Conservation (phyloP, 2,329 filamentous ascomycete species). For the Acrodontium crateriforme region DNA sequence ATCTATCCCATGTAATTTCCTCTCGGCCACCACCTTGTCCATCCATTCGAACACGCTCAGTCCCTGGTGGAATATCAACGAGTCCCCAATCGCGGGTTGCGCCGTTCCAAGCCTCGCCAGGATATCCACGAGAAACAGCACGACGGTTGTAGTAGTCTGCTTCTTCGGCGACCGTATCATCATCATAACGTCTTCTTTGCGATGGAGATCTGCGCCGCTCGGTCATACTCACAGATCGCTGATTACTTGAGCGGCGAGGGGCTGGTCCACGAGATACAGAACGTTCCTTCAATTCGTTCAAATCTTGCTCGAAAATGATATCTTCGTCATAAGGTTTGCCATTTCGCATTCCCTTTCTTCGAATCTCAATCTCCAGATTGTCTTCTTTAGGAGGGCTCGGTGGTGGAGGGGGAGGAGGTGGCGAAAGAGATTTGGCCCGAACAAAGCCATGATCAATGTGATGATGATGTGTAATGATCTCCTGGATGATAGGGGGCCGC, state of each 20-base stretch:
- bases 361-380: slow-evolving; percentile 43
- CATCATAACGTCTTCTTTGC: slow-evolving; percentile 22
- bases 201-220: slow-evolving; percentile 25
- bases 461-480: slow-evolving; percentile 78
- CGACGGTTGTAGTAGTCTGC: slow-evolving; percentile 53
- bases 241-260: slow-evolving; percentile 1
- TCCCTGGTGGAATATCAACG: slow-evolving; percentile 72
- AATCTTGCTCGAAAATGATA: slow-evolving; percentile 37
- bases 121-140: slow-evolving; percentile 51
- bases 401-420: slow-evolving; percentile 22
- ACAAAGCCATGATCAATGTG: slow-evolving; percentile 65
- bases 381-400: slow-evolving; percentile 40
- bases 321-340: slow-evolving; percentile 48
- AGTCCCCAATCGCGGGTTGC: slow-evolving; percentile 67
- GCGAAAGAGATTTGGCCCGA: slow-evolving; percentile 32
- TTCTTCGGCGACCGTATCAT: slow-evolving; percentile 39
- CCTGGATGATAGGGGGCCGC: slow-evolving; percentile 69
- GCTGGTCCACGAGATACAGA: too few relatives aligned
- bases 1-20: slow-evolving; percentile 66
- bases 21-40: slow-evolving; percentile 60
- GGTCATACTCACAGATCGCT: slow-evolving; percentile 11
- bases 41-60: slow-evolving; percentile 69
- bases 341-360: slow-evolving; percentile 33
- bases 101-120: slow-evolving; percentile 61
- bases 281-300: too few relatives aligned